phyloP scores from a whole-genome alignment of 2,329 filamentous ascomycete species.

The Fusarium denticulatum region DNA sequence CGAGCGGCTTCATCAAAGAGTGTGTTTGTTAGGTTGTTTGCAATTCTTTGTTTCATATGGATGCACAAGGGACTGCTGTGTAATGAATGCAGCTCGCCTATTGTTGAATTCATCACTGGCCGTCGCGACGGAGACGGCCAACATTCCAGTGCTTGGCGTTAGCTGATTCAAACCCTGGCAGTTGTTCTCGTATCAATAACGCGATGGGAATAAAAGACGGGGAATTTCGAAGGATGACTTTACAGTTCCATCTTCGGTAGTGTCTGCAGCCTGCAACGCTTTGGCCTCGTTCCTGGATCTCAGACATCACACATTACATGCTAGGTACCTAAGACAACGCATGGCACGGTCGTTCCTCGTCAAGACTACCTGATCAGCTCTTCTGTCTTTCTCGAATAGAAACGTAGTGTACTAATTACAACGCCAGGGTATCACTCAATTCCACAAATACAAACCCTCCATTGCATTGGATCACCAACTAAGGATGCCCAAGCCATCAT shows the following conservation, averaged over 20 bases:
- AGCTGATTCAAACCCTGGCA: background rate
- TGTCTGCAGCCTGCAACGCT: background rate
- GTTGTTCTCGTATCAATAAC: background rate
- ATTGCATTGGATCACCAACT: background rate
- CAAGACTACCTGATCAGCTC: background rate
- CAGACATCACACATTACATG: background rate
- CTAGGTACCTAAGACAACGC: background rate
- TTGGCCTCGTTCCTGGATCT: background rate
- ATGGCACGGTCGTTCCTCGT: background rate
- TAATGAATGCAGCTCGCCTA: conserved; percentile 29
- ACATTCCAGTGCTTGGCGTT: background rate
- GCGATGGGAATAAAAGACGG: background rate
- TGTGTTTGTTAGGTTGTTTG: background rate
- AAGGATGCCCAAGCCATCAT: background rate
- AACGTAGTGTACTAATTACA: background rate
- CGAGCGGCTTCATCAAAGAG: background rate
- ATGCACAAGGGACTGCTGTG: background rate
- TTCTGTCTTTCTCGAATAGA: background rate
- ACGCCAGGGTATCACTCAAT: background rate
- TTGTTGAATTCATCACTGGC: background rate
- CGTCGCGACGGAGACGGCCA: background rate
- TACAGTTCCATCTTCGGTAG: conserved; percentile 1
- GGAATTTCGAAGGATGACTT: background rate
- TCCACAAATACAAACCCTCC: background rate
- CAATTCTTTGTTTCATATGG: background rate